phyloP scores from a whole-genome alignment of 1,284 basidiomycete genomes.

The Cystobasidium slooffiae region DNA sequence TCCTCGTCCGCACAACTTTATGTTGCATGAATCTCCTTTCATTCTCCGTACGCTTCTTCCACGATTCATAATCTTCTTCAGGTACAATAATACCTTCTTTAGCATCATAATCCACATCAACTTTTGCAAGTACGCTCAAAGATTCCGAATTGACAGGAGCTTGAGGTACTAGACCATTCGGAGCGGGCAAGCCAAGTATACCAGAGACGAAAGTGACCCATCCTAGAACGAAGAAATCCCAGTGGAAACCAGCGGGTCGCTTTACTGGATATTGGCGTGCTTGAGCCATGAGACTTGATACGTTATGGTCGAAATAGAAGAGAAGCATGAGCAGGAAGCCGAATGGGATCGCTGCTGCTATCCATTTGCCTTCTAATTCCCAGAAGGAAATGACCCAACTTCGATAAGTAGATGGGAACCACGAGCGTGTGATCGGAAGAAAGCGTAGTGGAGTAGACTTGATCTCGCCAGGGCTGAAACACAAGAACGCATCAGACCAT shows the following conservation, averaged over 20 bases:
- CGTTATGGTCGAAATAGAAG: conserved; percentile 58
- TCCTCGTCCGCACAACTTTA: conserved; percentile 71
- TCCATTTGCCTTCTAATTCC: conserved; percentile 86
- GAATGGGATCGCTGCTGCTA: conserved; percentile 72
- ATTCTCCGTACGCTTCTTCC: conserved; percentile 41
- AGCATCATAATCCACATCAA: conserved; percentile 44
- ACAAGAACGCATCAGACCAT: neutral
- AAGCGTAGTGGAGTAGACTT: conserved; percentile 48
- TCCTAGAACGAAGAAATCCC: conserved; percentile 84
- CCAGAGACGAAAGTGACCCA: conserved; percentile 91
- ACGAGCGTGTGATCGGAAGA: conserved; percentile 49
- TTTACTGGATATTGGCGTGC: conserved; percentile 84
- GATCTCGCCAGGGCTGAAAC: conserved; percentile 51
- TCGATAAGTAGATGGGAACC: conserved; percentile 49
- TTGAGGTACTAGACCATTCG: conserved; percentile 94
- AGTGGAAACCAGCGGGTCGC: conserved; percentile 93
- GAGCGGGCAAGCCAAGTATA: conserved; percentile 85
- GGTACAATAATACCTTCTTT: conserved; percentile 36
- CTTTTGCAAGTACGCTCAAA: conserved; percentile 72
- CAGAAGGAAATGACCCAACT: conserved; percentile 88
- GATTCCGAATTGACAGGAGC: conserved; percentile 92
- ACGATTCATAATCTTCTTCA: conserved; percentile 45
- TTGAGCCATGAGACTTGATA: conserved; percentile 81
- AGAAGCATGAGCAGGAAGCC: conserved; percentile 55
- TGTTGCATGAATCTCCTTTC: conserved; percentile 52